Conservation (phyloP, 306 rosid genomes). For the Echinosophora koreensis region DNA sequence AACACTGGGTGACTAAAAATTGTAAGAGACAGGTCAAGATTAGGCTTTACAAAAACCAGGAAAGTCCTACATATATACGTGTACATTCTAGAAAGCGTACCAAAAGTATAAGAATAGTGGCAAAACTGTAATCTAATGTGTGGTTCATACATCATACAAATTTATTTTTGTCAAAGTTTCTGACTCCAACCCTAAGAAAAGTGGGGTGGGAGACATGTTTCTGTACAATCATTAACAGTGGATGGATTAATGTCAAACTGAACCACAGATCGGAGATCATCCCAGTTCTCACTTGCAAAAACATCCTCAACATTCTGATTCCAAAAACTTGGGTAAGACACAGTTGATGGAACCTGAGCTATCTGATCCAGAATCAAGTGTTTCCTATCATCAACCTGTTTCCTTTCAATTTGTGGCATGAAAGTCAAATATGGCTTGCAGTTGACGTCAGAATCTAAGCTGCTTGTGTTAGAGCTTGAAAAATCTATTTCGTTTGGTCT, state of each 20-base stretch:
- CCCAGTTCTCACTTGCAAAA: constrained; percentile 57
- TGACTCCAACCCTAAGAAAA: background rate
- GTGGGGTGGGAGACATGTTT: constrained; percentile 14
- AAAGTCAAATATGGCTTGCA: constrained; percentile 16
- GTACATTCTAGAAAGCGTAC: background rate
- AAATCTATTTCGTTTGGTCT: constrained; percentile 37
- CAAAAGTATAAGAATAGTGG: background rate
- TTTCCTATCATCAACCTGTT: constrained; percentile 26
- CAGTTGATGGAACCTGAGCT: constrained; percentile 35
- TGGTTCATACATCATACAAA: background rate
- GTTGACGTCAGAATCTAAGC: constrained; percentile 53
- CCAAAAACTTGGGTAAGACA: constrained; percentile 45
- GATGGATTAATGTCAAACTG: constrained; percentile 56
- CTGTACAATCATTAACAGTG: constrained; percentile 46
- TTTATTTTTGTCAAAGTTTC: background rate
- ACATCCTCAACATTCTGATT: constrained; percentile 46
- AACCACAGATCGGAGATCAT: constrained; percentile 65
- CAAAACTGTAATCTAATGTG: background rate
- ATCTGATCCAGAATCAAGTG: constrained; percentile 31
- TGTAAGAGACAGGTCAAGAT: background rate
- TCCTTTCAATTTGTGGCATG: constrained; percentile 30
- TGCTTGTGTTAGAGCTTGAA: constrained; percentile 52
- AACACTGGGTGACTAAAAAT: background rate
- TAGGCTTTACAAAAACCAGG: background rate
- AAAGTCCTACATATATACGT: background rate